Conservation (phyloP, 2,329 filamentous ascomycete genomes). For the Leptographium wingfieldii region DNA sequence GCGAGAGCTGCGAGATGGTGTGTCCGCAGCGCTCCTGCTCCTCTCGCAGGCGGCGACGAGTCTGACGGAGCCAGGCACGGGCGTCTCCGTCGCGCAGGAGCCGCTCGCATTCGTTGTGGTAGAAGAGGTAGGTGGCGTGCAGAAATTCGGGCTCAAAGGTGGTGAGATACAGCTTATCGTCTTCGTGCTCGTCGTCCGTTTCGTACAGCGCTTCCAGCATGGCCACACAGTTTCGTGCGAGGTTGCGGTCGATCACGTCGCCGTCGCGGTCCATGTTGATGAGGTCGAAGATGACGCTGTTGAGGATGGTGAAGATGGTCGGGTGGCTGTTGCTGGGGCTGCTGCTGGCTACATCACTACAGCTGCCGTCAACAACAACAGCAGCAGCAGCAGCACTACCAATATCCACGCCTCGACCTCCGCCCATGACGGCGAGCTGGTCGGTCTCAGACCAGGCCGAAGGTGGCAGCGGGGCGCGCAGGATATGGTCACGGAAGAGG, state of each 20-base stretch:
- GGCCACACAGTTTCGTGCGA: conserved; percentile 71
- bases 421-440: not conserved
- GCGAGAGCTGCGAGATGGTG: conserved; percentile 61
- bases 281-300: conserved; percentile 75
- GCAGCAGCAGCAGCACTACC: not conserved
- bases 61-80: conserved; percentile 66
- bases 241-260: conserved; percentile 70
- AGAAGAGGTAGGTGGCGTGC: conserved; percentile 57
- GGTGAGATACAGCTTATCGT: conserved; percentile 70
- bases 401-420: too few relatives aligned
- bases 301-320: conserved; percentile 61
- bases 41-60: conserved; percentile 61
- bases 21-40: conserved; percentile 74
- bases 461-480: conserved; percentile 36
- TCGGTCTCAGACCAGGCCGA: conserved; percentile 4
- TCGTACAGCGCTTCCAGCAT: conserved; percentile 90
- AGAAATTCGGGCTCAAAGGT: conserved; percentile 74
- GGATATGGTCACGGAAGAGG: conserved; percentile 75
- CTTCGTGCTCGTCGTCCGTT: conserved; percentile 62
- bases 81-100: conserved; percentile 70
- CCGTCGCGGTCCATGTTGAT: conserved; percentile 86
- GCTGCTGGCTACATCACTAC: conserved; percentile 1
- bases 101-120: conserved; percentile 59
- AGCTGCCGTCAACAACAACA: too few relatives aligned
- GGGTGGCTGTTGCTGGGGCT: conserved; percentile 14